Evolutionary conservation across 1,139 yeast species (phyloP).

Genomic region (Geotrichum restrictum): DNA sequence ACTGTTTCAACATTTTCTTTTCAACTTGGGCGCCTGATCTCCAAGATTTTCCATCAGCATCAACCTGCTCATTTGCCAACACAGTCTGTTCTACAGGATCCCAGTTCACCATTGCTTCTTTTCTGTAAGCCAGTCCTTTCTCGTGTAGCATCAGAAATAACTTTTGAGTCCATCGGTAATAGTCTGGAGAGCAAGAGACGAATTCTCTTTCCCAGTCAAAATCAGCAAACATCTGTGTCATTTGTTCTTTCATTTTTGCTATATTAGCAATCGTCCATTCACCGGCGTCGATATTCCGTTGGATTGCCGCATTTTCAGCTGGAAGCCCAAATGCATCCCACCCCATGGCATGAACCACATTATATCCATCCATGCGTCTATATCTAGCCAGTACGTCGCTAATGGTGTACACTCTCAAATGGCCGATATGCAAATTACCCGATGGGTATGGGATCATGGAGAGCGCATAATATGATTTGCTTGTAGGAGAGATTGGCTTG

Average conservation of each 20-base stretch:
- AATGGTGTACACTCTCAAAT: slow-evolving; percentile 84
- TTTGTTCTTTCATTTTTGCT: slow-evolving; percentile 75
- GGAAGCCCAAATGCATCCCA: slow-evolving; percentile 99
- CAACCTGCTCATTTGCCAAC: slow-evolving; percentile 94
- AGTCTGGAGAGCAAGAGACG: slow-evolving; percentile 81
- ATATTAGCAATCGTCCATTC: slow-evolving; percentile 81
- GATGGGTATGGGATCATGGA: slow-evolving; percentile 97
- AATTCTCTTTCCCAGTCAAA: slow-evolving; percentile 94
- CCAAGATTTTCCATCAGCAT: slow-evolving; percentile 87
- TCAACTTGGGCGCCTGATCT: slow-evolving; percentile 94
- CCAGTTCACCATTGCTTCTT: slow-evolving; percentile 91
- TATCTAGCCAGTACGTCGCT: slow-evolving; percentile 80
- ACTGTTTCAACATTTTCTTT: slow-evolving; percentile 71
- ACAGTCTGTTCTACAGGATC: slow-evolving; percentile 95
- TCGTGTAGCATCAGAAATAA: slow-evolving; percentile 68
- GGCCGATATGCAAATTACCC: slow-evolving; percentile 89
- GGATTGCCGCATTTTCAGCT: slow-evolving; percentile 96
- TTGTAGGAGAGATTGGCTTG: slow-evolving; percentile 17
- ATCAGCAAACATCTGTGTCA: slow-evolving; percentile 72
- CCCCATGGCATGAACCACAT: slow-evolving; percentile 94
- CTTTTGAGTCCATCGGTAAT: slow-evolving; percentile 89
- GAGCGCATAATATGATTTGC: slow-evolving; percentile 56
- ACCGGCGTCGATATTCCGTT: slow-evolving; percentile 71
- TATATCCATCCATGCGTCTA: slow-evolving; percentile 67
- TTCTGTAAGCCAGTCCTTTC: slow-evolving; percentile 77